Evolutionary conservation across 1,139 yeast genomes (phyloP).

Genomic region (Geotrichum bryndzae): DNA sequence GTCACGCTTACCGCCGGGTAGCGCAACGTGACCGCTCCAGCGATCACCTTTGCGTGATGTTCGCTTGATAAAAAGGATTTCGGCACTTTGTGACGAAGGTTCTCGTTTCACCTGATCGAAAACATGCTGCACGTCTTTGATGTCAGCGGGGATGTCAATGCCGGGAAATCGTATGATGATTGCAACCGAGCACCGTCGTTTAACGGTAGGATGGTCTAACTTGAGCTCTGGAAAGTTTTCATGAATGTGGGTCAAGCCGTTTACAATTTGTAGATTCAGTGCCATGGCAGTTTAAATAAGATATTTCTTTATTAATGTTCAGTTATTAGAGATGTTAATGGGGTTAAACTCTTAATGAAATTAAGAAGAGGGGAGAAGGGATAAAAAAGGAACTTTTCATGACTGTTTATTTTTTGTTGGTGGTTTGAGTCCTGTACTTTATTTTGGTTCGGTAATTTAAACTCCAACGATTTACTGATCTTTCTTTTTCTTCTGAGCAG

Average conservation of each 20-base stretch:
- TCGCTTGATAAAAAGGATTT: conserved; percentile 37
- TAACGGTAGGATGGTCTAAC: conserved; percentile 19
- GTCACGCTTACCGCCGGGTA: conserved; percentile 40
- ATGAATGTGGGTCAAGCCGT: conserved; percentile 19
- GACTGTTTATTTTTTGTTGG: neutral
- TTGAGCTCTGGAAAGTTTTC: conserved; percentile 18
- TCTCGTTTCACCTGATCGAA: conserved; percentile 1
- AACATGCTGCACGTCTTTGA: conserved; percentile 1
- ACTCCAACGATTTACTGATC: neutral
- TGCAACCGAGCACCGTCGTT: conserved; percentile 26
- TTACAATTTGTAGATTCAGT: conserved; percentile 15
- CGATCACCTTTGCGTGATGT: conserved; percentile 35
- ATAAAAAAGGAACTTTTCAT: neutral
- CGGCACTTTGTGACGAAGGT: conserved; percentile 19
- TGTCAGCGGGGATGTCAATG: conserved; percentile 10
- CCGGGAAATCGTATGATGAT: conserved; percentile 25
- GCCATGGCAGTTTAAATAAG: neutral
- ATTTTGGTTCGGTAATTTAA: neutral
- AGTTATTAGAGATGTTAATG: neutral
- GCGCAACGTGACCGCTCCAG: conserved; percentile 42
- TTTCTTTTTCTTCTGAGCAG: conserved; percentile 12
- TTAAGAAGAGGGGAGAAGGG: neutral
- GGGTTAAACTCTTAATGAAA: neutral
- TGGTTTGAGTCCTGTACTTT: neutral
- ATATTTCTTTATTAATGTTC: neutral